phyloP scores from a whole-genome alignment of 1,139 yeast species.

The Candida sp. region DNA sequence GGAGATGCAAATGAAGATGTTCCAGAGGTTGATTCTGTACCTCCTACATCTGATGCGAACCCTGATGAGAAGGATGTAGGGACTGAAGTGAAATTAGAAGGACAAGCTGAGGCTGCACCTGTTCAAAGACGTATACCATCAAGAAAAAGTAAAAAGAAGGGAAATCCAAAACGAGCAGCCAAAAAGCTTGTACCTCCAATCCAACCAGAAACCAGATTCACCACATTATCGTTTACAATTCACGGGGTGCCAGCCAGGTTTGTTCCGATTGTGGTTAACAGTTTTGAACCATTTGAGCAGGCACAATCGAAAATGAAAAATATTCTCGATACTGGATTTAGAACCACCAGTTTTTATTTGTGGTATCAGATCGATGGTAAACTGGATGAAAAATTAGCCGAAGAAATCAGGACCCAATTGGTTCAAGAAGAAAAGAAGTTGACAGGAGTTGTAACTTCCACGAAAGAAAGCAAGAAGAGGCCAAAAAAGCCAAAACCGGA shows the following conservation, averaged over 20 bases:
- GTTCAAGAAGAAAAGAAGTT: conserved; percentile 41
- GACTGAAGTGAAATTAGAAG: conserved; percentile 5
- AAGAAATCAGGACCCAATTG: conserved; percentile 38
- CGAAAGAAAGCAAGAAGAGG: conserved; percentile 7
- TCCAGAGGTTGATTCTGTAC: conserved; percentile 5
- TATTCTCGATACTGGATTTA: conserved; percentile 56
- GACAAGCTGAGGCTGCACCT: conserved; percentile 5
- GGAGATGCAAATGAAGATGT: conserved; percentile 11
- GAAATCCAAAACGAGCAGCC: conserved; percentile 19
- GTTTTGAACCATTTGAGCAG: conserved; percentile 55
- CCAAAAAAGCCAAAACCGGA: conserved; percentile 9
- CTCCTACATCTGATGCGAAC: conserved; percentile 7
- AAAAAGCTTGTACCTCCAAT: conserved; percentile 26
- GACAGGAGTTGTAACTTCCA: conserved; percentile 28
- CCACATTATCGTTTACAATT: conserved; percentile 63
- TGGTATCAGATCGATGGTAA: conserved; percentile 88
- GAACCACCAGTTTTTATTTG: conserved; percentile 59
- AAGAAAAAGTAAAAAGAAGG: conserved; percentile 17
- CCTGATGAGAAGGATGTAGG: conserved; percentile 6
- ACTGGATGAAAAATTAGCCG: conserved; percentile 60
- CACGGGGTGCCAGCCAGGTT: conserved; percentile 63
- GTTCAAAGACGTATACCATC: conserved; percentile 19
- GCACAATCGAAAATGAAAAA: conserved; percentile 62
- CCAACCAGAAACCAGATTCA: conserved; percentile 45
- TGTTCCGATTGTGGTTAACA: conserved; percentile 65